phyloP scores from a whole-genome alignment of 495 filamentous ascomycete species.

The Tuber umbilicatum region DNA sequence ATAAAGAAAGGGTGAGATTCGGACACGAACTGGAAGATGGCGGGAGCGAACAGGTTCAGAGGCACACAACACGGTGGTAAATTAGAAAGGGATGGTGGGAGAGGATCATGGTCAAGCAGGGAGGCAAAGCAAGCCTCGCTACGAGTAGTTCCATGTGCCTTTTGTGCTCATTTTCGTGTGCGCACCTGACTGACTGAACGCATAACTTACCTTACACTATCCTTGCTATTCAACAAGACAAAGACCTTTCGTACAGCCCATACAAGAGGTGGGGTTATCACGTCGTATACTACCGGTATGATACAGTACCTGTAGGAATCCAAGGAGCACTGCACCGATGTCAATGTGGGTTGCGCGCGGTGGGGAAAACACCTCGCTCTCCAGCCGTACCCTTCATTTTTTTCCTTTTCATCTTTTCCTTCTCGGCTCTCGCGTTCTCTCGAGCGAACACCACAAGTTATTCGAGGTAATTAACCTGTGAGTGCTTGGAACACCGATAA shows the following conservation, averaged over 20 bases:
- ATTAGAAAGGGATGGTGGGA: constrained; percentile 9
- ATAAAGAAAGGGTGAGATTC: background rate
- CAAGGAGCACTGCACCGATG: background rate
- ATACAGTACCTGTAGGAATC: background rate
- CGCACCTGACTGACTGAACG: constrained; percentile 29
- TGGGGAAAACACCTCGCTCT: background rate
- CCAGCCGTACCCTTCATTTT: background rate
- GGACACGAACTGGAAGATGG: background rate
- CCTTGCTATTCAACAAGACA: constrained; percentile 17
- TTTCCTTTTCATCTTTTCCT: background rate
- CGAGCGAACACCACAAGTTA: background rate
- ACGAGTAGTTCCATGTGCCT: constrained; percentile 21
- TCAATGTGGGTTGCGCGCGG: background rate
- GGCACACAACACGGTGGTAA: constrained; percentile 20
- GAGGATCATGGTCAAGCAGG: constrained; percentile 4
- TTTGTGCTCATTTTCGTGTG: constrained; percentile 17
- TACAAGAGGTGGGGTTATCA: constrained; percentile 1
- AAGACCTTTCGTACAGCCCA: background rate
- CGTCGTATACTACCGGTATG: background rate
- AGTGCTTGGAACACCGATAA: background rate
- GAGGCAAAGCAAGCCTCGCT: constrained; percentile 22
- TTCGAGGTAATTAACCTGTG: background rate
- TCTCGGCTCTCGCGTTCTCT: background rate
- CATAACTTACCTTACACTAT: constrained; percentile 19
- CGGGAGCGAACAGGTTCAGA: background rate